phyloP scores from a whole-genome alignment of 805 yeast species.

The Hanseniaspora singularis region DNA sequence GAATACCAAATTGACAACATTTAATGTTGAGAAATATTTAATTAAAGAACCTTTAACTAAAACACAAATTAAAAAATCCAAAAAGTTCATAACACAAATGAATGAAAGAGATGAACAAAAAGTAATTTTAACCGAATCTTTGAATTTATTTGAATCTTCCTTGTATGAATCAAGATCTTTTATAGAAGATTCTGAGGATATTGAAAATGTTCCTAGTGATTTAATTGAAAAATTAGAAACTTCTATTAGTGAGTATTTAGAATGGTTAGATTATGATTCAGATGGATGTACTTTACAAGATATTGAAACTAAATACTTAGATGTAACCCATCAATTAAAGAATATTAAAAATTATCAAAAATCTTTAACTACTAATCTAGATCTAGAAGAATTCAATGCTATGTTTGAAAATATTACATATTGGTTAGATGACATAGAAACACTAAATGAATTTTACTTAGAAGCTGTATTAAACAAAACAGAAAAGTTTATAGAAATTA shows the following conservation, averaged over 20 bases:
- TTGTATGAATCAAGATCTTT: conserved; percentile 56
- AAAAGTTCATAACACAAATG: conserved; percentile 39
- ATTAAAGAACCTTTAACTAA: conserved; percentile 17
- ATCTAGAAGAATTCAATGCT: conserved; percentile 34
- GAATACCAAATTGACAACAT: not conserved
- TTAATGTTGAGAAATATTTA: not conserved
- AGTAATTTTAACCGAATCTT: conserved; percentile 41
- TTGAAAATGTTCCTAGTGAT: conserved; percentile 32
- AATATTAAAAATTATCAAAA: conserved; percentile 32
- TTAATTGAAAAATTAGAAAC: conserved; percentile 31
- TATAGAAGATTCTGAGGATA: conserved; percentile 42
- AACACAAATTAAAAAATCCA: conserved; percentile 26
- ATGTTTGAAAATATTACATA: conserved; percentile 35
- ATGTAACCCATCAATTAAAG: conserved; percentile 23
- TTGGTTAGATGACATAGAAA: conserved; percentile 34
- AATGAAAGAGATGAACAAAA: conserved; percentile 47
- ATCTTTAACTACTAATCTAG: conserved; percentile 38
- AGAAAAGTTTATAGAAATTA: conserved; percentile 34
- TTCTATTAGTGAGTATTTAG: conserved; percentile 41
- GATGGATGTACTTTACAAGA: conserved; percentile 36
- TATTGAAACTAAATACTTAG: conserved; percentile 28
- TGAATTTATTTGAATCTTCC: conserved; percentile 61
- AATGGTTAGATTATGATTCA: conserved; percentile 70
- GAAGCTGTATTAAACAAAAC: conserved; percentile 30
- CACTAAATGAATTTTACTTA: conserved; percentile 37